A percentile compares a stretch with the other conserved stretches of the same genome.
Conservation (phyloP, 2,329 filamentous ascomycete species). For the Monosporascus ibericus region DNA sequence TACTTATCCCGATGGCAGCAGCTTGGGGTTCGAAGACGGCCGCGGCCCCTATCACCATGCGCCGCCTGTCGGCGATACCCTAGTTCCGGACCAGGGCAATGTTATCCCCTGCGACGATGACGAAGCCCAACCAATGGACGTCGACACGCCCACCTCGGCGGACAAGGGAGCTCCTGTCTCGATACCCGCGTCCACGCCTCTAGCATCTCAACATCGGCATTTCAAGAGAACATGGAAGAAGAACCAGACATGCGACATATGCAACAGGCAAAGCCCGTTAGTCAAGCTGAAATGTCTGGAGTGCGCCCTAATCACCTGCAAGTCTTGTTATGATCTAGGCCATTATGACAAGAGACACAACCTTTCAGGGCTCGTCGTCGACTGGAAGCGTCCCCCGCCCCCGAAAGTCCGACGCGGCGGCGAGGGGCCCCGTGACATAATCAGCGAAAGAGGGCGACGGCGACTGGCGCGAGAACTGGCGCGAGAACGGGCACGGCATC, state of each 20-base stretch:
- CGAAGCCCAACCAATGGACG: neutral
- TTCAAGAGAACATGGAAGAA: neutral
- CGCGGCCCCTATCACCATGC: neutral
- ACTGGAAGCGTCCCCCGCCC: neutral
- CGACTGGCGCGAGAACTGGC: neutral
- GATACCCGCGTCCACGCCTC: neutral
- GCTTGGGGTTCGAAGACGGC: neutral
- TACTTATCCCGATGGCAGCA: neutral
- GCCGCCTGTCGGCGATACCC: neutral
- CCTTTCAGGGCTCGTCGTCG: neutral
- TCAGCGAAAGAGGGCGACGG: neutral
- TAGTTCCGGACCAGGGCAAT: neutral
- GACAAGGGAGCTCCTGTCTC: neutral
- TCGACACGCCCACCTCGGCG: neutral
- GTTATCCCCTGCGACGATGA: neutral
- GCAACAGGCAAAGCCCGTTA: neutral
- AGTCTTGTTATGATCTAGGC: neutral
- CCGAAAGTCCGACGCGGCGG: neutral
- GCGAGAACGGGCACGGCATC: neutral
- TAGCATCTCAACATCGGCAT: slow-evolving; percentile 5
- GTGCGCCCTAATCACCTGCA: neutral
- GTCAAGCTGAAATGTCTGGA: neutral
- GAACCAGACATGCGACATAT: neutral
- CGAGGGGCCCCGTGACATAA: neutral
- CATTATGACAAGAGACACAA: neutral